Base-by-base conservation (phyloP, 1,139 yeast genomes). In the Entelexis paramagnoliae region DNA sequence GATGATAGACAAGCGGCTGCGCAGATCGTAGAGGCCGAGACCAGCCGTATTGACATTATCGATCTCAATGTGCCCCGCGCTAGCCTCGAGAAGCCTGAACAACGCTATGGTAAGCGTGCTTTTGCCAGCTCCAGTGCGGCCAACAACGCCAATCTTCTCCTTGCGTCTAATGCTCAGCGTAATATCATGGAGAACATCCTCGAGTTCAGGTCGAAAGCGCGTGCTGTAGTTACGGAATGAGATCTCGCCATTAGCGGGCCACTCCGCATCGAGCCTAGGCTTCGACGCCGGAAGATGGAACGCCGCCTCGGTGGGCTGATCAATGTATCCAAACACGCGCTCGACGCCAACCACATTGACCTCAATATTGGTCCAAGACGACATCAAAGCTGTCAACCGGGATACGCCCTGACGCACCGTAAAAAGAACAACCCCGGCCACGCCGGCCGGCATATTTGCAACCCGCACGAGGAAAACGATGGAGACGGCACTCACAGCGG, bases 61-160 rank as follows among this genome's bases (percentile, higher is more conserved):
- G 59, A 82, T 77, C 8, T 59, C 51, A 46, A 81, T 74, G 26
- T 59, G 59, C 3, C 93, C 93, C 2, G 26, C 22, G 1, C 70
- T 71, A 0, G 88, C 78, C 61, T 83, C 89, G 50, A 84, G 73
- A 55, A 84, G 70, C 57, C 94, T 71, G 68, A 83, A 84, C 13
- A 84, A 65, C 0, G 89, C 83, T 59, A 82, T 65, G 1, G 84
- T 78, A 46, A 84, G 67, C 1, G 89, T 78, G 41, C 86, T 79
- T 63, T 84, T 84, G 28, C 93, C 93, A 0, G 93, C 89, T 44
- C 94, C 94, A 0, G 94, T 84, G 60, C 94, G 74, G 7, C 94
- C 94, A 24, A 83, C 91, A 55, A 84, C 78, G 46, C 94, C 94
- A 56, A 84, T 70, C 61, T 83, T 84, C 59, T 84, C 91, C 20